Percentiles rank a stretch among this genome's conserved stretches.
Conservation (phyloP, 2,329 filamentous ascomycete species). For the Falciphora oryzae region DNA sequence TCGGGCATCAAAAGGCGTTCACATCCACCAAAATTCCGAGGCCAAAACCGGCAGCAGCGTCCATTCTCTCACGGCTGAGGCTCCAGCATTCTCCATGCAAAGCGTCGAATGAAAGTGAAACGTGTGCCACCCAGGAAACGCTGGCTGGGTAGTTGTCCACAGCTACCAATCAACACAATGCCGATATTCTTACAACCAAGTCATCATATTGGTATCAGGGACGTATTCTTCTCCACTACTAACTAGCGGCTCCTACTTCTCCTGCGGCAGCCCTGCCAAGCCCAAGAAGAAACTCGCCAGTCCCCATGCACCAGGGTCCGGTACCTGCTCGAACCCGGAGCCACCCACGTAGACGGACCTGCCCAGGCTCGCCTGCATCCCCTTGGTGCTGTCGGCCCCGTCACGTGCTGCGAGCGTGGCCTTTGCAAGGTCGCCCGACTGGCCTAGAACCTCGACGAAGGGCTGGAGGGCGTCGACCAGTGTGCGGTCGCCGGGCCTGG, state of each 20-base stretch:
- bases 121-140: background rate
- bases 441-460: conserved; percentile 67
- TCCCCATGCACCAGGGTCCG: conserved; percentile 64
- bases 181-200: background rate
- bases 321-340: conserved; percentile 65
- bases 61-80: too few relatives aligned
- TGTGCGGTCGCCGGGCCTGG: conserved; percentile 79
- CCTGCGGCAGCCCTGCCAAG: conserved; percentile 45
- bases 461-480: conserved; percentile 83
- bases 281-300: conserved; percentile 78
- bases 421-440: conserved; percentile 59
- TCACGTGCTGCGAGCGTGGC: conserved; percentile 70
- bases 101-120: background rate
- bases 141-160: background rate
- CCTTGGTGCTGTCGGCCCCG: conserved; percentile 79
- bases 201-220: too few relatives aligned
- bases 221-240: conserved; percentile 34
- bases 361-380: conserved; percentile 86
- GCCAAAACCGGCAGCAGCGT: background rate
- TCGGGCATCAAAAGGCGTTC: conserved; percentile 7
- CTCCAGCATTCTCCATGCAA: too few relatives aligned
- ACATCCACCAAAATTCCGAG: background rate
- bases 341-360: conserved; percentile 78
- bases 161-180: background rate
- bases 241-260: background rate